These are phyloP conservation scores for Emergomyces orientalis DNA, from an alignment of 2,329 filamentous ascomycete genomes.

Conservation along the genomic window DNA sequence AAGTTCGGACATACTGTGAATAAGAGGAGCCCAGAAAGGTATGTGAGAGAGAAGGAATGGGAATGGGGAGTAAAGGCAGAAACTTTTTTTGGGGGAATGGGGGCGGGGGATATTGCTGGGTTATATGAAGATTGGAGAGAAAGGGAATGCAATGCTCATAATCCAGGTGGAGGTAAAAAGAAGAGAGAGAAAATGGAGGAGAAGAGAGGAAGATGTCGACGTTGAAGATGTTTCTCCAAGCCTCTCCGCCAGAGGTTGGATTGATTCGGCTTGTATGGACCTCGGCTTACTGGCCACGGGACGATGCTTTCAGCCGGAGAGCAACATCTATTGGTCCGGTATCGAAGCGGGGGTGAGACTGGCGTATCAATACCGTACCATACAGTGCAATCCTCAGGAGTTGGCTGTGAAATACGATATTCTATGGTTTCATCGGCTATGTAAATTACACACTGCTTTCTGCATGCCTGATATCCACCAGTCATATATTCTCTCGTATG, in stretches of 20 bases:
- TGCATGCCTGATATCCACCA: too few species aligned
- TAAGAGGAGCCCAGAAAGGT: background rate
- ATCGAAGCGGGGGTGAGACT: background rate
- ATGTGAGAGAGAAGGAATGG: slow-evolving; percentile 13
- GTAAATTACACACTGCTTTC: too few species aligned
- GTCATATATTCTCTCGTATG: too few species aligned
- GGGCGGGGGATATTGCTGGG: background rate
- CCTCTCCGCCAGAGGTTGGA: background rate
- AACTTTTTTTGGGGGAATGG: background rate
- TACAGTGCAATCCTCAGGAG: background rate
- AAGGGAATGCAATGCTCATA: background rate
- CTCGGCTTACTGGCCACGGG: background rate
- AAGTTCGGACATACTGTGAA: slow-evolving; percentile 55
- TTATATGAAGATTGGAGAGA: background rate
- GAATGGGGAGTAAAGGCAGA: slow-evolving; percentile 4
- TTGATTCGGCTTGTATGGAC: background rate
- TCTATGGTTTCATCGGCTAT: too few species aligned
- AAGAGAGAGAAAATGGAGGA: background rate
- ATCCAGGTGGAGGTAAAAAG: background rate
- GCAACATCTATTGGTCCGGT: slow-evolving; percentile 3
- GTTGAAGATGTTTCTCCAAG: background rate
- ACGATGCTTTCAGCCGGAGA: background rate
- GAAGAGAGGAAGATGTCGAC: background rate
- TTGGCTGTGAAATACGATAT: background rate
- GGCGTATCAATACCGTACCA: background rate